These are phyloP conservation scores for Cladorrhinum sp. DNA, from an alignment of 2,329 filamentous ascomycete genomes.

Conservation along the genomic window DNA sequence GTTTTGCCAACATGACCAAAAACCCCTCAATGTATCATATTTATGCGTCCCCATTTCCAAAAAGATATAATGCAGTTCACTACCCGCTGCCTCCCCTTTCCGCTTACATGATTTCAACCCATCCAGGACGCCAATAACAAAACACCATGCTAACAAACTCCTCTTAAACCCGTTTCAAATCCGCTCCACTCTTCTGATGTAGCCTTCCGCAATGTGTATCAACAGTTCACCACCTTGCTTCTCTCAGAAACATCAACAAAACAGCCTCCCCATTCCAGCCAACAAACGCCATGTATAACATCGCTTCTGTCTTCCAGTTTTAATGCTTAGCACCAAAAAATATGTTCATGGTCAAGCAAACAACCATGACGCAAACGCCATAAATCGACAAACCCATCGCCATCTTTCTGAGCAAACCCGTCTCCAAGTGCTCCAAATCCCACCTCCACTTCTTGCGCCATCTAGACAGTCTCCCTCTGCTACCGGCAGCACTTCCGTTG, in stretches of 20 bases:
- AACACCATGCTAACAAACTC: background rate
- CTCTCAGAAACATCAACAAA: background rate
- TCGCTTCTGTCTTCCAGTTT: background rate
- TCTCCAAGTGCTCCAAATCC: slow-evolving; percentile 62
- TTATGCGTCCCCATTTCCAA: background rate
- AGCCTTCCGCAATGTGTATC: background rate
- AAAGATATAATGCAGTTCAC: background rate
- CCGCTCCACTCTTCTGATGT: background rate
- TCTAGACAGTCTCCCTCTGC: slow-evolving; percentile 42
- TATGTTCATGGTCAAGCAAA: slow-evolving; percentile 81
- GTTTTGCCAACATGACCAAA: background rate
- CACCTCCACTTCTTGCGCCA: slow-evolving; percentile 57
- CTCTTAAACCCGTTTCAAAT: background rate
- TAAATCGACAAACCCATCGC: slow-evolving; percentile 78
- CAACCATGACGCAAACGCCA: slow-evolving; percentile 81
- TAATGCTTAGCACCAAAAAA: slow-evolving; percentile 43
- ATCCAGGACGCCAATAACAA: background rate
- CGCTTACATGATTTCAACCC: background rate
- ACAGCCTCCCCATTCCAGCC: background rate
- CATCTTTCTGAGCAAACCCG: slow-evolving; percentile 64
- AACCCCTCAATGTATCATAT: background rate
- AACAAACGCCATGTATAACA: background rate
- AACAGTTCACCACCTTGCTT: background rate
- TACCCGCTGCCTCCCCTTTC: background rate
- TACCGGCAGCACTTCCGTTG: slow-evolving; percentile 36